A percentile compares a stretch with the other conserved stretches of the same genome.
Conservation (phyloP, 2,329 filamentous ascomycete species). For the Pseudogymnoascus sp. region DNA sequence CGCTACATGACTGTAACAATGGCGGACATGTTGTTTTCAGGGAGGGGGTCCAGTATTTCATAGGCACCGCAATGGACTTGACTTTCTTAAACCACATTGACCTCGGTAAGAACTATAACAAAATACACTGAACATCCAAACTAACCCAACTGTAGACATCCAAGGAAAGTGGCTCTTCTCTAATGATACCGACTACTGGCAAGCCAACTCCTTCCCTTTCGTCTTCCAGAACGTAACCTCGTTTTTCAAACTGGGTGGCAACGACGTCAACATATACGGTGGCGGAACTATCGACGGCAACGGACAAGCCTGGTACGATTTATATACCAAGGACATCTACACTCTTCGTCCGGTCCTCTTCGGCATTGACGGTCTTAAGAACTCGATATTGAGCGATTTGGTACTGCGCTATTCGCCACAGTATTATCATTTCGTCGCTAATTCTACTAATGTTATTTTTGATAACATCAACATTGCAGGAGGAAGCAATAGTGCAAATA, state of each 20-base stretch:
- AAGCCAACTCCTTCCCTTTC: constrained; percentile 52
- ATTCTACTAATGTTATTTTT: constrained; percentile 57
- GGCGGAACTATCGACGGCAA: constrained; percentile 50
- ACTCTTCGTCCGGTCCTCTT: constrained; percentile 53
- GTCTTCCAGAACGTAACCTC: constrained; percentile 56
- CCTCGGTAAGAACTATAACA: constrained; percentile 36
- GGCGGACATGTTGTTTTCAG: constrained; percentile 44
- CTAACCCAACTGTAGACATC: constrained; percentile 34
- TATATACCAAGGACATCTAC: constrained; percentile 42
- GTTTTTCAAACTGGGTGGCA: constrained; percentile 57
- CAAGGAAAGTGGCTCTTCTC: constrained; percentile 54
- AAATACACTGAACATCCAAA: neutral
- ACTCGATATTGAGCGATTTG: constrained; percentile 51
- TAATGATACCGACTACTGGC: constrained; percentile 60
- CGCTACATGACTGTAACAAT: constrained; percentile 41
- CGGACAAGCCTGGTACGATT: constrained; percentile 17
- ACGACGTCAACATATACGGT: constrained; percentile 58
- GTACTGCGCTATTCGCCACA: constrained; percentile 50
- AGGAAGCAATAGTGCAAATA: constrained; percentile 39
- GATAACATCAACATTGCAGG: constrained; percentile 55
- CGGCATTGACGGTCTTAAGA: constrained; percentile 48
- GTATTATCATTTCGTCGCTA: constrained; percentile 60
- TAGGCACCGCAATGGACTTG: constrained; percentile 52
- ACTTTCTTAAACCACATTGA: constrained; percentile 56
- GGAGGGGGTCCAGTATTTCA: constrained; percentile 49